Evolutionary conservation across 1,284 basidiomycete species (phyloP).

Genomic region (Anthracocystis setariae): DNA sequence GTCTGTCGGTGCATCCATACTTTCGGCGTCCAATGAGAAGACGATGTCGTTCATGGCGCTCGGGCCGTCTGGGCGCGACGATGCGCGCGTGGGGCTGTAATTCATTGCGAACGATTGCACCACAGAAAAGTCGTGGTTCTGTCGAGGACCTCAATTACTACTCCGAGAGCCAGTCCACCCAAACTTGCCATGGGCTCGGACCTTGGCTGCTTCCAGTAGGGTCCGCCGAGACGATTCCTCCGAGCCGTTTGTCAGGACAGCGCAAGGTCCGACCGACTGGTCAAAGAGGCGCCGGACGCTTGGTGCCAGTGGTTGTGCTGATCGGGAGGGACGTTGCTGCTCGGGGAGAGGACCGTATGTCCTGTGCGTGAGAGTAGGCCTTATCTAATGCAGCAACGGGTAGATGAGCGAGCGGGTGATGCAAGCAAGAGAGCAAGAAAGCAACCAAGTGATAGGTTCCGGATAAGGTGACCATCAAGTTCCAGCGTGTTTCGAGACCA

Average conservation of each 20-base stretch:
- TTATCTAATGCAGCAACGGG: background rate
- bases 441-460: constrained; percentile 1
- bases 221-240: no score
- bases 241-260: no score
- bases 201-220: no score
- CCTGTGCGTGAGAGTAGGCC: background rate
- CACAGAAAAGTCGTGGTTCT: no score
- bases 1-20: background rate
- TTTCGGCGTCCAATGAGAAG: constrained; percentile 27
- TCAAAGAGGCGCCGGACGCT: no score
- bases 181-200: no score
- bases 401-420: background rate
- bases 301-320: no score
- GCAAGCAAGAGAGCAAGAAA: background rate
- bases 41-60: constrained; percentile 6
- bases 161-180: no score
- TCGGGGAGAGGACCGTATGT: background rate
- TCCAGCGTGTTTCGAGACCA: background rate
- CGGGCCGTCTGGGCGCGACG: constrained; percentile 6
- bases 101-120: no score
- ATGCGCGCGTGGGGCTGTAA: constrained; percentile 8
- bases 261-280: no score
- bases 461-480: background rate
- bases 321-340: background rate
- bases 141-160: no score